Evolutionary conservation across 257 asterid species (phyloP).

Genomic region (Solanum commersonii): DNA sequence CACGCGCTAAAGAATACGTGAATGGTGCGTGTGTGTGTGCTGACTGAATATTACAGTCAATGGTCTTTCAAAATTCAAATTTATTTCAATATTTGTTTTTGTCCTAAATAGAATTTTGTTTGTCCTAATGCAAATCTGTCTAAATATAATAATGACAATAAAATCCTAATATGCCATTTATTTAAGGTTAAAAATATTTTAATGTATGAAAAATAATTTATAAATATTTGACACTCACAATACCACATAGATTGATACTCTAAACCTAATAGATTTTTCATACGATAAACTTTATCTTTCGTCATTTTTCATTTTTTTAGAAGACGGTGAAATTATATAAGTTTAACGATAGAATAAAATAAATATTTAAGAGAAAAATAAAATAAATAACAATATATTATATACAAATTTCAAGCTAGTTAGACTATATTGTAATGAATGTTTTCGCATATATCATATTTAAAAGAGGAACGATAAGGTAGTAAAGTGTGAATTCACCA

Average conservation of each 20-base stretch:
- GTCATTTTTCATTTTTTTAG: too few relatives aligned
- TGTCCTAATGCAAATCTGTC: neutral
- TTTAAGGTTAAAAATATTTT: too few relatives aligned
- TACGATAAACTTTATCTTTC: neutral
- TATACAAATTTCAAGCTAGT: neutral
- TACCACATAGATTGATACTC: too few relatives aligned
- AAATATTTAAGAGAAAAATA: neutral
- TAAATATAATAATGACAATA: neutral
- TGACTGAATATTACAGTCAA: neutral
- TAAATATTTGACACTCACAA: too few relatives aligned
- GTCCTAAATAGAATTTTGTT: neutral
- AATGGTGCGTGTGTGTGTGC: neutral
- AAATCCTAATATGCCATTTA: neutral
- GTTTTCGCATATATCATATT: neutral
- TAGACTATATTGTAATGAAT: neutral
- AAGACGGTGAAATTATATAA: too few relatives aligned
- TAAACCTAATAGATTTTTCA: neutral
- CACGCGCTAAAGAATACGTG: neutral
- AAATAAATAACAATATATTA: too few relatives aligned
- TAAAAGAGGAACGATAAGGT: too few relatives aligned
- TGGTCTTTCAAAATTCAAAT: neutral
- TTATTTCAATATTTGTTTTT: neutral
- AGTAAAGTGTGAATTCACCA: too few relatives aligned
- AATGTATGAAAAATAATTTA: too few relatives aligned
- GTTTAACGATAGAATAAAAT: too few relatives aligned